Evolutionary conservation across 1,284 basidiomycete genomes (phyloP).

Genomic region (Cutaneotrichosporon daszewskae): DNA sequence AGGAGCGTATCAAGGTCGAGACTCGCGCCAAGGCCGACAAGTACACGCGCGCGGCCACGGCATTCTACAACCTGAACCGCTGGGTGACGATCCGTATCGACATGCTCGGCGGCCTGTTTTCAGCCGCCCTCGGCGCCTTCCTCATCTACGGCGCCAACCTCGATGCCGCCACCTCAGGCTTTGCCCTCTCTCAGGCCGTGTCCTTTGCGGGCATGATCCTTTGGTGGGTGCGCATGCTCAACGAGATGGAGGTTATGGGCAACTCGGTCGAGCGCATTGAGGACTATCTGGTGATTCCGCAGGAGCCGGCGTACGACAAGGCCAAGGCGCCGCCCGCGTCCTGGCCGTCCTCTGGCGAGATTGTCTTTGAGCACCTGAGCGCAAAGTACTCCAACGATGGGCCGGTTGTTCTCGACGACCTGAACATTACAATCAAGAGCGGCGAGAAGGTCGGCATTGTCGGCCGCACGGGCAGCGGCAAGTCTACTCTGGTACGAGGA

Average conservation of each 20-base stretch:
- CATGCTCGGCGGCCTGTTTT: constrained; percentile 45
- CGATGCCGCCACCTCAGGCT: constrained; percentile 42
- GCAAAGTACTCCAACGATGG: constrained; percentile 48
- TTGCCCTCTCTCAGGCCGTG: constrained; percentile 46
- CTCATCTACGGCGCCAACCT: constrained; percentile 39
- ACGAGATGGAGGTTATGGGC: constrained; percentile 49
- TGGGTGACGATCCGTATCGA: constrained; percentile 46
- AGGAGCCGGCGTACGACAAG: constrained; percentile 56
- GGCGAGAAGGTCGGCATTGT: constrained; percentile 61
- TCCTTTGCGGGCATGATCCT: constrained; percentile 42
- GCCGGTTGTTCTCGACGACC: constrained; percentile 53
- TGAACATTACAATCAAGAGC: constrained; percentile 56
- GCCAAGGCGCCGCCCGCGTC: constrained; percentile 63
- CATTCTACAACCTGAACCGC: constrained; percentile 46
- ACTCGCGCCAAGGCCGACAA: constrained; percentile 42
- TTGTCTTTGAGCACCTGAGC: constrained; percentile 55
- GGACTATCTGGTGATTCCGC: constrained; percentile 64
- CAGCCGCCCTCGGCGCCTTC: constrained; percentile 36
- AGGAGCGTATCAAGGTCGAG: constrained; percentile 39
- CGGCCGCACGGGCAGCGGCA: constrained; percentile 69
- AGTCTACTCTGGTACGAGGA: constrained; percentile 56
- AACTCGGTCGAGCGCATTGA: constrained; percentile 64
- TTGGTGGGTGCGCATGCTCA: constrained; percentile 40
- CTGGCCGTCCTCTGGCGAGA: constrained; percentile 68
- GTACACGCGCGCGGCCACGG: constrained; percentile 44